These are phyloP conservation scores for Coemansia sp. DNA, from an alignment of 192 early-diverging fungal genomes.

Conservation along the genomic window DNA sequence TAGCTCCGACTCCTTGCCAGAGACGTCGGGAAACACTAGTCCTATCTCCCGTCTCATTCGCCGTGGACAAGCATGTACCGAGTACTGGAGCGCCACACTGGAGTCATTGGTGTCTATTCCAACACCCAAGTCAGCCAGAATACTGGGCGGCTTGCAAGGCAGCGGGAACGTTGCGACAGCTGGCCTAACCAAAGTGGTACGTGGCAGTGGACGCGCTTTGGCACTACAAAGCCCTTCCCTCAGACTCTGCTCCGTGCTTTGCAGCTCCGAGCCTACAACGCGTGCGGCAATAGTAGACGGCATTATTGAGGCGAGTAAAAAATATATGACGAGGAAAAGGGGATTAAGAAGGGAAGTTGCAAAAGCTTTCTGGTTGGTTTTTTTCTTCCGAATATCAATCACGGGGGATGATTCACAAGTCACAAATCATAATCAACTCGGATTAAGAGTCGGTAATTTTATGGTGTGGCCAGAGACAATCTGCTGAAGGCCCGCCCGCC, in stretches of 20 bases:
- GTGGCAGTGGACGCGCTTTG: background rate
- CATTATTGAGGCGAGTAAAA: constrained; percentile 11
- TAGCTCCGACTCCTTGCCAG: constrained; percentile 49
- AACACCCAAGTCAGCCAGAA: constrained; percentile 23
- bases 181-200: constrained; percentile 21
- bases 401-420: background rate
- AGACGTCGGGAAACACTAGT: constrained; percentile 67
- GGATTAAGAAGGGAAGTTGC: background rate
- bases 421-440: background rate
- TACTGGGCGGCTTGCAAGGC: constrained; percentile 11
- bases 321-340: background rate
- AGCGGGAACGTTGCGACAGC: constrained; percentile 24
- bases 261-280: background rate
- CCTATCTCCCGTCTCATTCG: constrained; percentile 66
- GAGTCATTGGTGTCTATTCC: constrained; percentile 7
- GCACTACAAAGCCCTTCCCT: background rate
- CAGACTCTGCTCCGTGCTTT: background rate
- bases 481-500: too few species aligned
- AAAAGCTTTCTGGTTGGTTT: background rate
- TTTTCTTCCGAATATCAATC: background rate
- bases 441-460: background rate
- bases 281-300: constrained; percentile 2
- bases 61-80: constrained; percentile 47
- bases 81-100: constrained; percentile 33
- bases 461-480: background rate